Base-by-base conservation (phyloP, 2,329 filamentous ascomycete species). In the Sphaerulina vaccinii region DNA sequence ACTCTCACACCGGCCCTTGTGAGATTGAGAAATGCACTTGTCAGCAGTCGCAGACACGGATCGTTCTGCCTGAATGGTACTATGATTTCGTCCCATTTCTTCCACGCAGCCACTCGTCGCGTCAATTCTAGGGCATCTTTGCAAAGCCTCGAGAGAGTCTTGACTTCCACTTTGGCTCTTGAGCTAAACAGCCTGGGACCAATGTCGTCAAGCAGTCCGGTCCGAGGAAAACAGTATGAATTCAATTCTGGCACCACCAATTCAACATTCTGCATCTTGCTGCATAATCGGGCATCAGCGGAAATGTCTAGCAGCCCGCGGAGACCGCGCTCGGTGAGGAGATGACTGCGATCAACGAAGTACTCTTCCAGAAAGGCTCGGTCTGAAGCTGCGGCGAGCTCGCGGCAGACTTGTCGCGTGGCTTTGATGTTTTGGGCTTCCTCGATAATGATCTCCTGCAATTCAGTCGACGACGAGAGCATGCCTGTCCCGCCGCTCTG, bases 311-410 rank as follows among this genome's bases (percentile, higher is more conserved):
- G 18, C 7, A 49, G 15, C 10, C 16, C 22, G 11, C 24, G 4
- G 13, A 49, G 46, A 5, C 35, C 24, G 24, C 35, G 36, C 15
- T 35, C 16, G 5, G 46, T 42, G 37, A 49, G 15, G 2, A 42
- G 24, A 35, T 42, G 37, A 7, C 18, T 13, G 46, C 46, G 46
- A 2, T 29, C 16, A 15, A 27, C 42, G 46, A 49, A 49, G 24
- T 40, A 42, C 5, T 19, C 11, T 7, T 19, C 10, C 6, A 49
- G 11, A 27, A 49, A 49, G 16, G 38, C 35, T 11, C 27, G 13
- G 18, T 49, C 46, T 10, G 37, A 16, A n/a, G 37, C 16, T 15
- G 36, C 46, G 10, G 38, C 37, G 6, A 49, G 36, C 22, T 49
- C 37, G 16, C 29, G 16, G 24, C 38, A 35, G 9, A 23, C 37